Evolutionary conservation across 2,329 filamentous ascomycete species (phyloP), one percentile per base, ranked within the genome.

Genomic region (Daldinia sp.): DNA sequence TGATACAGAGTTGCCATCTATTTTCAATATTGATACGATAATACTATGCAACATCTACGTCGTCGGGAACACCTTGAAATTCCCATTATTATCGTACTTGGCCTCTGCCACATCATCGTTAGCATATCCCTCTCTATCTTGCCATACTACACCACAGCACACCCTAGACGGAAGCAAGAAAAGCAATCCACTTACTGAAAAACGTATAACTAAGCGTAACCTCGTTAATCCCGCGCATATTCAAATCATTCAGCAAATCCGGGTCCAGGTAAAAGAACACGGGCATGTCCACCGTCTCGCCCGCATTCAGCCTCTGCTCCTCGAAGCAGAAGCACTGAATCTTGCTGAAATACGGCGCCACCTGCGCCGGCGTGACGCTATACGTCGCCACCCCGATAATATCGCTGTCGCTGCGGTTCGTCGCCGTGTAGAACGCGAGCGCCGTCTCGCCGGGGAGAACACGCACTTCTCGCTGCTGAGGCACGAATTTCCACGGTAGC

Each of bases 321-420:
- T 99, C 95, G 73, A 99, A 99, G 78, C 95, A 99, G 79, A 99
- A 99, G 75, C 95, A 99, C 79, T 99, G 95, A 45, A 99, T 99
- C 85, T 99, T 99, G 86, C 92, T 96, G 76, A 99, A 99, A 77
- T 99, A 99, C 1, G 93, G 94, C 41, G 95, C 94, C 43, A 96
- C 94, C 79, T 99, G 95, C 3, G 88, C 95, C 0, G 95, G 95
- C 2, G 94, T 97, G 27, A 99, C 96, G 74, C 92, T 96, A 79
- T 99, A 99, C 6, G 95, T 99, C 9, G 95, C 95, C 41, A 99
- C 94, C 48, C 95, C 95, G 73, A 99, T 98, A 71, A 99, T 98
- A 80, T 99, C 96, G 68, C 91, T 87, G 67, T 92, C 87, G 63
- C 91, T 92, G 68, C 87, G 90, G 81, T 99, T 99, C 58, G 93